Conservation (phyloP, 176 grass and related monocot species). For the Musa acuminata region DNA sequence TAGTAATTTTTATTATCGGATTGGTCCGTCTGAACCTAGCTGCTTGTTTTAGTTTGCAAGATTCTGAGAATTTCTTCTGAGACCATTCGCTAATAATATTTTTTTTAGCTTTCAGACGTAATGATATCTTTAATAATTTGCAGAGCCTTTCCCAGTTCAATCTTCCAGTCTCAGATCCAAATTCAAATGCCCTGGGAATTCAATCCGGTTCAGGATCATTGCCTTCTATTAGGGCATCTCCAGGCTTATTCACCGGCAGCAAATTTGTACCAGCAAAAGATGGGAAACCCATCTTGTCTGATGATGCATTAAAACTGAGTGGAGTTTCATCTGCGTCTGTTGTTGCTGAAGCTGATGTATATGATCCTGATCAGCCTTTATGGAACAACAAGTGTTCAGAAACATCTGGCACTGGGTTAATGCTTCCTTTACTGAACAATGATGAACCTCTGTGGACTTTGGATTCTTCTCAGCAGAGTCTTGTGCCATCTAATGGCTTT, state of each 20-base stretch:
- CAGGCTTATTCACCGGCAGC: constrained; percentile 26
- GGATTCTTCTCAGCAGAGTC: constrained; percentile 29
- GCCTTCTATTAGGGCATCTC: constrained; percentile 28
- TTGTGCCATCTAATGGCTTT: too few relatives aligned
- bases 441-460: constrained; percentile 39
- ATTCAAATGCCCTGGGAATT: constrained; percentile 36
- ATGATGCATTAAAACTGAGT: constrained; percentile 53
- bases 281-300: constrained; percentile 39
- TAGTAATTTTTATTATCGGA: not conserved
- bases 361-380: constrained; percentile 97
- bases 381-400: constrained; percentile 65
- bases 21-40: not conserved
- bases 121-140: constrained; percentile 29
- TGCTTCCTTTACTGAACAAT: constrained; percentile 26
- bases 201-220: not conserved
- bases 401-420: constrained; percentile 33
- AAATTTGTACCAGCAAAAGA: constrained; percentile 50
- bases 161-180: constrained; percentile 62
- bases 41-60: not conserved
- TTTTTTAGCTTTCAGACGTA: not conserved
- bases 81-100: not conserved
- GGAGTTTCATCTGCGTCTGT: constrained; percentile 34
- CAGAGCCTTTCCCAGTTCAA: constrained; percentile 91
- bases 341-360: constrained; percentile 74
- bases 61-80: not conserved